phyloP scores from a whole-genome alignment of 306 rosid species.

The Alnus glutinosa region DNA sequence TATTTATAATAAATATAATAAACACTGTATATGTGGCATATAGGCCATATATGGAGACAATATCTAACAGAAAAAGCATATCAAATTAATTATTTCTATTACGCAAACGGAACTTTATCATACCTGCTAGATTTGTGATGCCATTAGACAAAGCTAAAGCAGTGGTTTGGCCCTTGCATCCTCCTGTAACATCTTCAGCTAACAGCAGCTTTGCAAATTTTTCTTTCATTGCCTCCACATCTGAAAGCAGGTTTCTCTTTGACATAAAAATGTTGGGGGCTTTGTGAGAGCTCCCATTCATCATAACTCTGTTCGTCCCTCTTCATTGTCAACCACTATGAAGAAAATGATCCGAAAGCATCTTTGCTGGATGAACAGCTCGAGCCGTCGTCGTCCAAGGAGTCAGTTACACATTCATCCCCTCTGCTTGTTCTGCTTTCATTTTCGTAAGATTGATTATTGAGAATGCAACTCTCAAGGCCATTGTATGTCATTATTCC shows the following conservation, averaged over 20 bases:
- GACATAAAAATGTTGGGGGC: constrained; percentile 53
- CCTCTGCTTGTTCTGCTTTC: no score
- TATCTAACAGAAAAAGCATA: no score
- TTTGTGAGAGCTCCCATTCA: constrained; percentile 72
- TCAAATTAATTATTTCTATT: no score
- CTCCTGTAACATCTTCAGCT: constrained; percentile 92
- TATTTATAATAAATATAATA: no score
- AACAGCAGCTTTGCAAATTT: constrained; percentile 75
- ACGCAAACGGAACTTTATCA: no score
- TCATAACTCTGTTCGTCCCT: constrained; percentile 58
- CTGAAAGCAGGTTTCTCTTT: constrained; percentile 68
- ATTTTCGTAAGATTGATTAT: constrained; percentile 29
- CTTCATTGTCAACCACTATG: constrained; percentile 58
- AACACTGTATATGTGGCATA: no score
- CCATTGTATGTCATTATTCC: constrained; percentile 88
- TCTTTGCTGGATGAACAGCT: not conserved
- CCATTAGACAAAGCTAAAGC: no score
- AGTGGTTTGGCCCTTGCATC: constrained; percentile 50
- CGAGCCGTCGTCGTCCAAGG: not conserved
- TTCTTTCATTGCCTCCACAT: constrained; percentile 82
- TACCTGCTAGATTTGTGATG: no score
- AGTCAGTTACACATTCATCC: not conserved
- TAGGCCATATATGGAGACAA: no score
- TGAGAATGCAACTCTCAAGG: constrained; percentile 81
- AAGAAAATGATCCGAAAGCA: constrained; percentile 76